These are phyloP conservation scores for Russula olivacea DNA, from an alignment of 768 basidiomycete genomes.

Conservation along the genomic window DNA sequence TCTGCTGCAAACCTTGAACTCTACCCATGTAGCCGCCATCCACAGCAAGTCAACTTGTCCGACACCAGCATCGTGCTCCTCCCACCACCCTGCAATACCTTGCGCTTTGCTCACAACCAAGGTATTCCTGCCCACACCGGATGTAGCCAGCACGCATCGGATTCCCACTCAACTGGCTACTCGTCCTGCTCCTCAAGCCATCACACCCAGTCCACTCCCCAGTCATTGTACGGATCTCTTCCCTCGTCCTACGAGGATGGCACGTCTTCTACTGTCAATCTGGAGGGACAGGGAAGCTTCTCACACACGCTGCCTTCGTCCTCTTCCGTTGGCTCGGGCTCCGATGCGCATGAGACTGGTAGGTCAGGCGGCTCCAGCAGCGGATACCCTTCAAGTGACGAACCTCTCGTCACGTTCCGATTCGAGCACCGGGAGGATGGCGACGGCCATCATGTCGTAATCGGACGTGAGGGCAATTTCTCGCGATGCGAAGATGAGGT, in stretches of 20 bases:
- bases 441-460: conserved; percentile 63
- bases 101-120: not conserved
- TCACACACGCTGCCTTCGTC: not conserved
- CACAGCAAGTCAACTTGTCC: not conserved
- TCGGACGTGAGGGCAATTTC: conserved; percentile 63
- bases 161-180: not conserved
- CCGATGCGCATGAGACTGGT: not conserved
- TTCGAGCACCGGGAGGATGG: conserved; percentile 60
- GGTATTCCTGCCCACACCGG: not conserved
- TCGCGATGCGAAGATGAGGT: conserved; percentile 72
- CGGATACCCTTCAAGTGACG: conserved; percentile 26
- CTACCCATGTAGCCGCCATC: not conserved
- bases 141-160: not conserved
- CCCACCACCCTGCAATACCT: not conserved
- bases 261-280: no score
- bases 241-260: no score
- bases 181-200: not conserved
- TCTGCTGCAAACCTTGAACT: not conserved
- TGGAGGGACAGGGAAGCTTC: no score
- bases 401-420: conserved; percentile 47
- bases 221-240: not conserved
- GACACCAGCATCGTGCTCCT: conserved; percentile 18
- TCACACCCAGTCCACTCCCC: not conserved
- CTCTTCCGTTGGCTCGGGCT: not conserved
- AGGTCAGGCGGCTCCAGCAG: conserved; percentile 11